Conservation (phyloP, 2,329 filamentous ascomycete genomes). For the Penicillium sp. region DNA sequence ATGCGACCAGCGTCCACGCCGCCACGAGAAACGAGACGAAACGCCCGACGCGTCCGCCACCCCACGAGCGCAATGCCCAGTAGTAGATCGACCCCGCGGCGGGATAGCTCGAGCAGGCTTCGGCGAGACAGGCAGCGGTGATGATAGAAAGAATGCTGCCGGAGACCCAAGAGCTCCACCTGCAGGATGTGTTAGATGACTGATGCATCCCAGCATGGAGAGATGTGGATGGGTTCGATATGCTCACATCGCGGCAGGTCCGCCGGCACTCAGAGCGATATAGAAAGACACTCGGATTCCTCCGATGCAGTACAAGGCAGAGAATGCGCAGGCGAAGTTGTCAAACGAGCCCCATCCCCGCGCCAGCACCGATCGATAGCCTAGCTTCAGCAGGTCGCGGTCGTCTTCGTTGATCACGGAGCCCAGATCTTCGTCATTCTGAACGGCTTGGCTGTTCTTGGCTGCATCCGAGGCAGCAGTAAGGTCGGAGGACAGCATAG, state of each 20-base stretch:
- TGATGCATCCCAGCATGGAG: background rate
- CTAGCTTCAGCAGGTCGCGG: constrained; percentile 25
- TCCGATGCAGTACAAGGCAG: constrained; percentile 28
- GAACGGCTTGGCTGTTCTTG: constrained; percentile 12
- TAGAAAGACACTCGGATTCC: constrained; percentile 31
- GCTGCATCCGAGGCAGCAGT: constrained; percentile 2
- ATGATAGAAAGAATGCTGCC: constrained; percentile 25
- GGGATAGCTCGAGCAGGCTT: constrained; percentile 32
- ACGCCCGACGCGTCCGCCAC: constrained; percentile 22
- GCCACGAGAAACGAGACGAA: constrained; percentile 51
- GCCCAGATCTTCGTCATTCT: constrained; percentile 7
- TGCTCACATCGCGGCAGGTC: constrained; percentile 24
- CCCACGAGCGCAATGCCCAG: constrained; percentile 32
- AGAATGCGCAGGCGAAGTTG: constrained; percentile 31
- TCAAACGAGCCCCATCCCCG: constrained; percentile 28
- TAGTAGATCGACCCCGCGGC: constrained; percentile 34
- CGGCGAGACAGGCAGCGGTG: constrained; percentile 31
- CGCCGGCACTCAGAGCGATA: constrained; percentile 28
- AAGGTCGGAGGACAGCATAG: constrained; percentile 10
- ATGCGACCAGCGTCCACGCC: constrained; percentile 56
- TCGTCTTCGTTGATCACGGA: constrained; percentile 26
- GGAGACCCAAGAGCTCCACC: constrained; percentile 26
- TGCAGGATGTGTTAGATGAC: constrained; percentile 10
- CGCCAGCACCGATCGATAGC: constrained; percentile 26
- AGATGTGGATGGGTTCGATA: background rate